Conservation (phyloP, 1,139 yeast species). For the Debaryomycetaceae sp. region DNA sequence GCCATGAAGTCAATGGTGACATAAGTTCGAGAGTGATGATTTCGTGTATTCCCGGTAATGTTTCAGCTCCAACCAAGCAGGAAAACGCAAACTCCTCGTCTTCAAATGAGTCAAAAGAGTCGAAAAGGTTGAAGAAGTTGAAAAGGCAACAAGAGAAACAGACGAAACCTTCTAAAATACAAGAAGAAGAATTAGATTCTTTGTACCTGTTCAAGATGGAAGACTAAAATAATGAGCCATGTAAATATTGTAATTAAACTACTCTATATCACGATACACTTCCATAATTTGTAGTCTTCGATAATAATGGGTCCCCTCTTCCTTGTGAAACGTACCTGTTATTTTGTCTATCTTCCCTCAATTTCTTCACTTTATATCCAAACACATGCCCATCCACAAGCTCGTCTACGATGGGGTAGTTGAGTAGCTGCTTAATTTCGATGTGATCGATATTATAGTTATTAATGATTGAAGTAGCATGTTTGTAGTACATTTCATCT, state of each 20-base stretch:
- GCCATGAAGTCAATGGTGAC: constrained; percentile 28
- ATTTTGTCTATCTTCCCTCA: constrained; percentile 22
- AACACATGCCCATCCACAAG: constrained; percentile 39
- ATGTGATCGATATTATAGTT: constrained; percentile 39
- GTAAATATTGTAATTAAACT: constrained; percentile 1
- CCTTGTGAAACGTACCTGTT: constrained; percentile 1
- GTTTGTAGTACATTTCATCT: constrained; percentile 35
- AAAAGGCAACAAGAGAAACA: constrained; percentile 12
- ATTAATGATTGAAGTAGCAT: constrained; percentile 33
- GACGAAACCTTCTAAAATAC: constrained; percentile 9
- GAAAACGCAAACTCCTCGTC: constrained; percentile 3
- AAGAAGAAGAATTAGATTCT: constrained; percentile 38
- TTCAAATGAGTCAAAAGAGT: constrained; percentile 14
- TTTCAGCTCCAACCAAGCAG: constrained; percentile 1
- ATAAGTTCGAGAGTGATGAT: constrained; percentile 18
- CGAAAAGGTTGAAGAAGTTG: constrained; percentile 14
- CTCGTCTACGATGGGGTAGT: constrained; percentile 47
- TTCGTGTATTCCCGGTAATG: constrained; percentile 15
- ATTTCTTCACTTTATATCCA: constrained; percentile 41
- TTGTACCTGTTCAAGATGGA: constrained; percentile 42
- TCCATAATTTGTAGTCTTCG: constrained; percentile 18
- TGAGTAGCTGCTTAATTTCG: constrained; percentile 32
- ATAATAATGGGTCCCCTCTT: constrained; percentile 2
- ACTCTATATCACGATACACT: constrained; percentile 16
- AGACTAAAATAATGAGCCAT: constrained; percentile 17